Evolutionary conservation across 805 yeast species (phyloP), one percentile per base, ranked within the genome.

Genomic region (Saccharomycopsis sp.): DNA sequence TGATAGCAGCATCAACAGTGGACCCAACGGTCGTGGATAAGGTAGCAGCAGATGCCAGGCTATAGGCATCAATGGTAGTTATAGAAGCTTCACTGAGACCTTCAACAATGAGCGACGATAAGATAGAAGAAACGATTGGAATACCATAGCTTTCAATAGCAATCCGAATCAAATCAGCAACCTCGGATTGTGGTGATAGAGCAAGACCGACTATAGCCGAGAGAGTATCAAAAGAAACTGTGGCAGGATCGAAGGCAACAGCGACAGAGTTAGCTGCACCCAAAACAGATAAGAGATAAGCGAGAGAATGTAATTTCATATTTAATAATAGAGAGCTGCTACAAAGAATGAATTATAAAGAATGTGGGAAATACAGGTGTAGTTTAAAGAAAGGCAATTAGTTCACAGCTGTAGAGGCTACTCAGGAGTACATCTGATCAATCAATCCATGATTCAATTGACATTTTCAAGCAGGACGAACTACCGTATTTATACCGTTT

Each of bases 111-210:
- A 44, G 49, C 12, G 19, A n/a, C 7, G 22, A 17, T 7, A 44
- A 44, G 20, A 44, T 17, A 3, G 49, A 44, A 44, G 49, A 44
- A 8, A 44, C 5, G 19, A 44, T 12, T 44, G 49, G 49, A 17
- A 44, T 17, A 44, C 49, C 49, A 19, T 44, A 44, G 22, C 49
- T 44, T 44, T 44, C 49, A 44, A 44, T 44, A 17, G 49, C 49
- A 12, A 19, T 44, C 8, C 7, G 22, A 17, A 44, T 17, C 49
- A 44, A 44, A 12, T 19, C 49, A 44, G 22, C 49, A 12, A 44
- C 20, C 22, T 44, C 49, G 7, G 49, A 17, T 44, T 44, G 38
- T 17, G 49, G 49, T 3, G 19, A 17, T 17, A 44, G 20, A 17
- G 22, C 22, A 44, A 44, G 49, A 19, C 22, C 22, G 12, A 44